A percentile compares a stretch with the other conserved stretches of the same genome.
These are phyloP conservation scores for Fusarium hostae DNA, from an alignment of 2,329 filamentous ascomycete genomes.

Conservation along the genomic window DNA sequence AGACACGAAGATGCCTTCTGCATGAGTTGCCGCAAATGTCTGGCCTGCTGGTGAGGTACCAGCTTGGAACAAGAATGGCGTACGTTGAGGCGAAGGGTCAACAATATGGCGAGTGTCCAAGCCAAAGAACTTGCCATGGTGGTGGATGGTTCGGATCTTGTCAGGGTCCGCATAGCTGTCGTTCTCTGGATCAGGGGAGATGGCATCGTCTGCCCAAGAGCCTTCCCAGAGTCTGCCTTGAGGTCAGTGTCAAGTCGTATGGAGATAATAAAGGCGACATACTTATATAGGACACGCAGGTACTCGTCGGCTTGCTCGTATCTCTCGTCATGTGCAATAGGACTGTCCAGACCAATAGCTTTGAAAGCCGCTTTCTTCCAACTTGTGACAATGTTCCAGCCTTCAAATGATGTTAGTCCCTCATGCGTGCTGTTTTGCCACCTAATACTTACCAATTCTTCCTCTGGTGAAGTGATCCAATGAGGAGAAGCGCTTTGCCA, in stretches of 20 bases:
- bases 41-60: slow-evolving; percentile 68
- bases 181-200: slow-evolving; percentile 62
- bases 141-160: slow-evolving; percentile 69
- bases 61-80: slow-evolving; percentile 68
- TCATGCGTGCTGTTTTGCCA: fast-evolving
- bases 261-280: background rate
- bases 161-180: slow-evolving; percentile 69
- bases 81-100: slow-evolving; percentile 66
- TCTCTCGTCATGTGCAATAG: slow-evolving; percentile 69
- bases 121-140: slow-evolving; percentile 66
- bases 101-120: slow-evolving; percentile 59
- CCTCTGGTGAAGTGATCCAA: slow-evolving; percentile 71
- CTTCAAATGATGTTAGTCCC: slow-evolving; percentile 37
- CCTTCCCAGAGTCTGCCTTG: slow-evolving; percentile 60
- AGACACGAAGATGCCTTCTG: slow-evolving; percentile 70
- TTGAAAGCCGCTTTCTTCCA: slow-evolving; percentile 67
- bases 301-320: slow-evolving; percentile 72
- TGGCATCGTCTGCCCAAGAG: slow-evolving; percentile 68
- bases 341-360: slow-evolving; percentile 67
- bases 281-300: slow-evolving; percentile 70
- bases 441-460: slow-evolving; percentile 51
- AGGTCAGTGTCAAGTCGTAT: background rate
- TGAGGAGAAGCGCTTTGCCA: slow-evolving; percentile 71
- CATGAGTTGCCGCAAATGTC: slow-evolving; percentile 66
- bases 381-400: slow-evolving; percentile 73